phyloP scores from a whole-genome alignment of 2,329 filamentous ascomycete species.

The Exutisphaerella laricina region DNA sequence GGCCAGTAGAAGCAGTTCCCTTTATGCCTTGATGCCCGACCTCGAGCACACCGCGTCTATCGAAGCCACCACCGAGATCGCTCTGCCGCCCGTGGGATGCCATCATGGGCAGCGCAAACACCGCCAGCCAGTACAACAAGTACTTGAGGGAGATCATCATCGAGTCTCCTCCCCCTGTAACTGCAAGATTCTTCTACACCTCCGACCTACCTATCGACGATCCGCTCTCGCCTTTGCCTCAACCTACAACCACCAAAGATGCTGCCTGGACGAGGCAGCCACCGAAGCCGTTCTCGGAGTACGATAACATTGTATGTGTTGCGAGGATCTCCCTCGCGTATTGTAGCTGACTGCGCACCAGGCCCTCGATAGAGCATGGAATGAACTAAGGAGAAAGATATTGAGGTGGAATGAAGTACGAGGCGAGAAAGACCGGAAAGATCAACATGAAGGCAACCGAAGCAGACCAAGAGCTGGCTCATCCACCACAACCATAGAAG shows the following conservation, averaged over 20 bases:
- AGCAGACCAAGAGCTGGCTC: slow-evolving; percentile 17
- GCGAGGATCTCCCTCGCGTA: too few relatives aligned
- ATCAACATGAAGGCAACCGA: slow-evolving; percentile 16
- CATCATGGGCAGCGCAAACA: too few relatives aligned
- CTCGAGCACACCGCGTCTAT: background rate
- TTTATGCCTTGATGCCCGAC: slow-evolving; percentile 5
- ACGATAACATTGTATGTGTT: slow-evolving; percentile 34
- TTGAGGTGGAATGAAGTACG: slow-evolving; percentile 32
- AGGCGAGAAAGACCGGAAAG: slow-evolving; percentile 26
- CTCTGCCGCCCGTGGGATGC: background rate
- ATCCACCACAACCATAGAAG: slow-evolving; percentile 13
- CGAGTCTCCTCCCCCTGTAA: slow-evolving; percentile 32
- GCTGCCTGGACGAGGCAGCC: slow-evolving; percentile 23
- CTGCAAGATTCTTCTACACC: slow-evolving; percentile 36
- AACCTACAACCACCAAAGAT: slow-evolving; percentile 24
- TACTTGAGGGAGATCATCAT: slow-evolving; percentile 7
- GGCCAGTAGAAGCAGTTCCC: background rate
- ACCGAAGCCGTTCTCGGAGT: slow-evolving; percentile 36
- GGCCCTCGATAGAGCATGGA: slow-evolving; percentile 35
- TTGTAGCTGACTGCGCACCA: too few relatives aligned
- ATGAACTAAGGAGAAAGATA: slow-evolving; percentile 32
- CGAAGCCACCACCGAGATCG: background rate
- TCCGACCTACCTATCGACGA: slow-evolving; percentile 35
- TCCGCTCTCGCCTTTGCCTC: slow-evolving; percentile 36
- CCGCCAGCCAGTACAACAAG: slow-evolving; percentile 28